phyloP scores from a whole-genome alignment of 2,329 filamentous ascomycete genomes.

The Ustulina deusta region DNA sequence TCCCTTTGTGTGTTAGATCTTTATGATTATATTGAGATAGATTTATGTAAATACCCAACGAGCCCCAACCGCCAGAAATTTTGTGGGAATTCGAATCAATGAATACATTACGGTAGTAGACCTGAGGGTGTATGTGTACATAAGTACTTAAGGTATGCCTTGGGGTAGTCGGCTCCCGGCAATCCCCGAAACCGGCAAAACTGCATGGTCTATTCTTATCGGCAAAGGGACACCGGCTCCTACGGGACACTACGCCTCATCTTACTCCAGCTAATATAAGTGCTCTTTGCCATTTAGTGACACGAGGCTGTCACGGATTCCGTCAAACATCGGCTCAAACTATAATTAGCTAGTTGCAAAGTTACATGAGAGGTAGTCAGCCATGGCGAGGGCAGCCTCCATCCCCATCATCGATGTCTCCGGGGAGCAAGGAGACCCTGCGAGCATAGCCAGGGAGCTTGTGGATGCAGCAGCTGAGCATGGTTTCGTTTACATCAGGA shows the following conservation, averaged over 20 bases:
- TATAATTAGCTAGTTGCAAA: not conserved
- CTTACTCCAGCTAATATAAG: not conserved
- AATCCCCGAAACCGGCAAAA: not conserved
- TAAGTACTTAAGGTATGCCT: no score
- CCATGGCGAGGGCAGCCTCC: constrained; percentile 52
- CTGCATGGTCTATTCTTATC: not conserved
- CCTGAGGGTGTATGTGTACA: no score
- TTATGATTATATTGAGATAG: not conserved
- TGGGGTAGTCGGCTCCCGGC: not conserved
- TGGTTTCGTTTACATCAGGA: constrained; percentile 91
- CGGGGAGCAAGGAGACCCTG: constrained; percentile 63
- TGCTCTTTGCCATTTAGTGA: not conserved
- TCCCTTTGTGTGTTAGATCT: no score
- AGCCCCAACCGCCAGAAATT: not conserved
- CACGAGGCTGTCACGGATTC: not conserved
- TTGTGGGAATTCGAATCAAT: not conserved
- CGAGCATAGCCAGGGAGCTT: constrained; percentile 73
- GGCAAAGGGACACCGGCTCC: not conserved
- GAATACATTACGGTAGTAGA: no score
- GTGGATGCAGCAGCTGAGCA: constrained; percentile 84
- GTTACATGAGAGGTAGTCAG: not conserved
- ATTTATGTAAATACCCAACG: not conserved
- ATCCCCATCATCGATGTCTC: constrained; percentile 90
- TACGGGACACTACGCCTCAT: not conserved
- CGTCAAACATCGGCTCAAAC: not conserved